Evolutionary conservation across 495 filamentous ascomycete species (phyloP), one percentile per base, ranked within the genome.

Genomic region (Endocarpon pusillum): DNA sequence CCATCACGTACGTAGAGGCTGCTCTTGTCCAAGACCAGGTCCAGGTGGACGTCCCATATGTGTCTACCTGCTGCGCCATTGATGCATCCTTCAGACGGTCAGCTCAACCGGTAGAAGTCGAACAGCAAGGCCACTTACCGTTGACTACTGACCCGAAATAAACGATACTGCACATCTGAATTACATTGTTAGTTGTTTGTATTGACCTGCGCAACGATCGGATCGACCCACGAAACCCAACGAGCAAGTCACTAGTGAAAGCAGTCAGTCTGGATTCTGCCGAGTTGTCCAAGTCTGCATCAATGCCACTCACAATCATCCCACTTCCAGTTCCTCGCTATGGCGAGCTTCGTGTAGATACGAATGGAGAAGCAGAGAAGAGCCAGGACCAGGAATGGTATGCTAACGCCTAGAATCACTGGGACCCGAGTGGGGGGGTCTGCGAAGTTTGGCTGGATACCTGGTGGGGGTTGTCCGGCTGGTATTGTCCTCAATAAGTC

Each of bases 361-460:
- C 41, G 31, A 21, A 43, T 42, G 10, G 28, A 36, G 39, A 43
- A 42, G 38, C 39, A 43, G 5, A 37, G 14, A 2, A 34, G 15
- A 32, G 41, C 39, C 17, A 43, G 10, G 30, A 21, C 32, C 12
- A 43, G 38, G 25, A 41, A 42, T 15, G 32, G n/a, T 6, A 12
- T 23, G 22, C 39, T 20, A 2, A 36, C 27, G 7, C 39, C 38
- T 12, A 43, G 25, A 22, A 43, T 17, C 5, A 30, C 24, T 20
- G 41, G 41, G 19, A 41, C 41, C n/a, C 16, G 33, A 31, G 41
- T 36, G 6, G 41, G 39, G 26, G 41, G 41, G 16, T 43, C 17
- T 5, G 19, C 24, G 22, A 43, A 43, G 16, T 43, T 38, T 24
- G 41, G 33, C 16, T 31, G 26, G 16, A 43, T 19, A 0, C 38